Conservation (phyloP, 1,284 basidiomycete species). For the Apiotrichum akiyoshidainum region DNA sequence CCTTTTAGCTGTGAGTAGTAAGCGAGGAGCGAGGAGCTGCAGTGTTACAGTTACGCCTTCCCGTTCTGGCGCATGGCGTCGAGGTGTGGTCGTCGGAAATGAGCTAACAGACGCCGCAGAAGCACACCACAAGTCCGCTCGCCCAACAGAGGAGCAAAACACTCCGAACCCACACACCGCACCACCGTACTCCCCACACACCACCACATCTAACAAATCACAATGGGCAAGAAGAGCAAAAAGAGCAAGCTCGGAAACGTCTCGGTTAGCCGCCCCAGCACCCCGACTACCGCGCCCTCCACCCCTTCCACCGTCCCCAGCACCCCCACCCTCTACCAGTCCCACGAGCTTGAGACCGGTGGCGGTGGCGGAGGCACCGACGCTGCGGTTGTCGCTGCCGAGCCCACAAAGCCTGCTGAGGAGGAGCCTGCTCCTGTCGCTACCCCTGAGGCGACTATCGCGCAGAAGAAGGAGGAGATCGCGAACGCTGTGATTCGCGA, state of each 20-base stretch:
- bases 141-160: background rate
- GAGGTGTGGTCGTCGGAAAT: too few species aligned
- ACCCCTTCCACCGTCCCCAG: background rate
- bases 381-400: background rate
- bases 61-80: too few species aligned
- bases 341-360: background rate
- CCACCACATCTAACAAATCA: background rate
- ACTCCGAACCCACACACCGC: background rate
- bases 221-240: conserved; percentile 3
- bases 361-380: background rate
- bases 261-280: background rate
- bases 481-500: background rate
- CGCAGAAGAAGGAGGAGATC: background rate
- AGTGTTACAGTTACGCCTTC: too few species aligned
- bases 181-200: background rate
- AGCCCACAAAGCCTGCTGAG: background rate
- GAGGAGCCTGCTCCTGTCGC: background rate
- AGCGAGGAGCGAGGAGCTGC: too few species aligned
- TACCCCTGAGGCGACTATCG: background rate
- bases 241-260: background rate
- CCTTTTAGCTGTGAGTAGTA: too few species aligned
- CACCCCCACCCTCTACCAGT: background rate
- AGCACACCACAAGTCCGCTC: too few species aligned
- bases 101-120: too few species aligned
- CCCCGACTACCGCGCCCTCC: background rate